Evolutionary conservation across 2,329 filamentous ascomycete species (phyloP).

Genomic region (Fusarium nelsonii): DNA sequence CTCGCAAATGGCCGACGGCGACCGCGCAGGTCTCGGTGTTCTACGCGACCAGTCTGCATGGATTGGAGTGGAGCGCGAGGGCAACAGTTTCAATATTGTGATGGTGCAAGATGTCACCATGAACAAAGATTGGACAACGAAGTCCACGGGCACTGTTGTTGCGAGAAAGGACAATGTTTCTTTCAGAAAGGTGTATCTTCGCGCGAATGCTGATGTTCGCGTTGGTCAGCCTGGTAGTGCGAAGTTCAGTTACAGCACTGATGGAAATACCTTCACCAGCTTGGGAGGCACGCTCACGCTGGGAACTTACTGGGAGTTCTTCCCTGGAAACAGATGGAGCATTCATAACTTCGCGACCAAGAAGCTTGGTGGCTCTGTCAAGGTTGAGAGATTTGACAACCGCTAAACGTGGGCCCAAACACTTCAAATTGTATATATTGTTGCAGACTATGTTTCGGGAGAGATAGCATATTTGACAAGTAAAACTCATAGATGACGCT

Average conservation of each 20-base stretch:
- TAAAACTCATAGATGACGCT: too few species aligned
- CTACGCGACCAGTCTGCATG: slow-evolving; percentile 13
- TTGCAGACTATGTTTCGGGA: too few species aligned
- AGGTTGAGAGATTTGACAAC: slow-evolving; percentile 14
- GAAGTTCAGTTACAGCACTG: slow-evolving; percentile 12
- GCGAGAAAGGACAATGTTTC: slow-evolving; percentile 1
- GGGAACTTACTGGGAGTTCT: slow-evolving; percentile 23
- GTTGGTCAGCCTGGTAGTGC: slow-evolving; percentile 14
- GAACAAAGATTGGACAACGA: slow-evolving; percentile 19
- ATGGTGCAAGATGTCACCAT: slow-evolving; percentile 3
- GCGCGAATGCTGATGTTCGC: neutral
- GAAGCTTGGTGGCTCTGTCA: slow-evolving; percentile 6
- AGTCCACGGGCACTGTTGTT: slow-evolving; percentile 6
- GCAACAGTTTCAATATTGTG: slow-evolving; percentile 12
- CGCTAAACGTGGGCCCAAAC: neutral
- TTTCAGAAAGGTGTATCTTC: slow-evolving; percentile 15
- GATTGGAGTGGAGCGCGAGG: slow-evolving; percentile 19
- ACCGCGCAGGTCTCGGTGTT: slow-evolving; percentile 1
- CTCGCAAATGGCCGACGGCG: slow-evolving; percentile 14
- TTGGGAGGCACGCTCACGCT: neutral
- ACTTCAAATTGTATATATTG: neutral
- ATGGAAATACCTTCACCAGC: slow-evolving; percentile 2
- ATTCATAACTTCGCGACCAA: slow-evolving; percentile 9
- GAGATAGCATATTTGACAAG: too few species aligned
- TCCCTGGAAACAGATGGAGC: slow-evolving; percentile 11